These are phyloP conservation scores for Allium cepa DNA, from an alignment of 106 monocot species.

Conservation along the genomic window DNA sequence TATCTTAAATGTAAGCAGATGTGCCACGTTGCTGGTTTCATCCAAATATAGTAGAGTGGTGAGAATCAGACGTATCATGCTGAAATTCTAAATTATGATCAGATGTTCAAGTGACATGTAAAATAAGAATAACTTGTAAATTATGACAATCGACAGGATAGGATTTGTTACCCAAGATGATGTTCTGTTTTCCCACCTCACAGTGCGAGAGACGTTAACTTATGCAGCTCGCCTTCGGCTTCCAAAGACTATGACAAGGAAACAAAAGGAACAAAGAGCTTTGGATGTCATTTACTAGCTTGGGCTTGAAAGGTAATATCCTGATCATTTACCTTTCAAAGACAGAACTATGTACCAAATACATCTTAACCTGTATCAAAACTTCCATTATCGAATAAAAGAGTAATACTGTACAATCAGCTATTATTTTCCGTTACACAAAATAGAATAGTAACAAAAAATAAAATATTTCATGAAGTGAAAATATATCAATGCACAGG, in stretches of 20 bases:
- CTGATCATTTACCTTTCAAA: background rate
- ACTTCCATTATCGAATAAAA: background rate
- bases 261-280: conserved; percentile 23
- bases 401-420: background rate
- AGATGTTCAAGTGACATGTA: too few species aligned
- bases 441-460: background rate
- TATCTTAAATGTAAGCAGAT: background rate
- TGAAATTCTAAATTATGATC: too few species aligned
- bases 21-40: background rate
- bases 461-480: background rate
- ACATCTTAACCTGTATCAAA: too few species aligned
- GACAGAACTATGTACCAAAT: background rate
- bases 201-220: conserved; percentile 34
- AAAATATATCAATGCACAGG: conserved; percentile 1
- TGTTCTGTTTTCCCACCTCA: conserved; percentile 31
- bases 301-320: conserved; percentile 16
- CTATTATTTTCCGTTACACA: background rate
- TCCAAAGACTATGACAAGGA: conserved; percentile 17
- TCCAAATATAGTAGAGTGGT: background rate
- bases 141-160: conserved; percentile 8
- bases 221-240: conserved; percentile 37
- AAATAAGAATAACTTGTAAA: too few species aligned
- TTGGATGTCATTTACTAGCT: conserved; percentile 20
- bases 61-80: background rate
- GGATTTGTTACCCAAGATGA: conserved; percentile 46